These are phyloP conservation scores for Seminavis robusta DNA, from an alignment of 108 stramenopile genomes.

Conservation along the genomic window DNA sequence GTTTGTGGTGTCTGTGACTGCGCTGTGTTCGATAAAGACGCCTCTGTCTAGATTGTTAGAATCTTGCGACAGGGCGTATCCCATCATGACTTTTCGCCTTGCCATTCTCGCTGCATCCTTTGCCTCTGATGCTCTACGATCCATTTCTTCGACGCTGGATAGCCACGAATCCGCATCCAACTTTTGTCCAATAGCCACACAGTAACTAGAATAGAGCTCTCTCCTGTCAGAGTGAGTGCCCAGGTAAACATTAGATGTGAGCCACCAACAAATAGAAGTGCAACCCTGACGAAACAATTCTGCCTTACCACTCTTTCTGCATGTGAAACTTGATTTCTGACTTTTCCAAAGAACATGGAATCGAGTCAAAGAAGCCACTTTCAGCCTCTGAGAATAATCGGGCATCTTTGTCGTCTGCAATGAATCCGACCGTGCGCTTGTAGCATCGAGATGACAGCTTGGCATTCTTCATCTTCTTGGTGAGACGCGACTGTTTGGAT, in stretches of 20 bases:
- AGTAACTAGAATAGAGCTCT: constrained; percentile 67
- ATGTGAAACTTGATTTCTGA: constrained; percentile 84
- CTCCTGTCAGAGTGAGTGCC: too few relatives aligned
- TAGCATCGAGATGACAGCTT: constrained; percentile 68
- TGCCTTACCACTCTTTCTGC: constrained; percentile 84
- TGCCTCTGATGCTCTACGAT: constrained; percentile 58
- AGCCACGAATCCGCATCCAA: constrained; percentile 79
- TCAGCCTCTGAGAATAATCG: constrained; percentile 65
- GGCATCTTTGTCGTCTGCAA: constrained; percentile 47
- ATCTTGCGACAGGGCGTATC: constrained; percentile 64
- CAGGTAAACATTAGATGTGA: too few relatives aligned
- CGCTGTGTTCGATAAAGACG: constrained; percentile 51
- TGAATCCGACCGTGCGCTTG: constrained; percentile 28
- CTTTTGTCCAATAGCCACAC: constrained; percentile 50
- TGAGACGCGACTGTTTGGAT: constrained; percentile 80
- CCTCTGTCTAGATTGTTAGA: constrained; percentile 60
- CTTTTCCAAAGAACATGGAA: constrained; percentile 52
- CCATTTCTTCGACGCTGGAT: constrained; percentile 79
- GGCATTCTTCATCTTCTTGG: constrained; percentile 92
- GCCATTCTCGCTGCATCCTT: constrained; percentile 76
- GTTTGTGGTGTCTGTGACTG: too few relatives aligned
- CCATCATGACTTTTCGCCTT: constrained; percentile 80
- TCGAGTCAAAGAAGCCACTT: constrained; percentile 60
- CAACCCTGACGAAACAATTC: too few relatives aligned
- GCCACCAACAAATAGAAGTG: too few relatives aligned